phyloP scores from a whole-genome alignment of 805 yeast genomes.

The Saturnispora bothae region DNA sequence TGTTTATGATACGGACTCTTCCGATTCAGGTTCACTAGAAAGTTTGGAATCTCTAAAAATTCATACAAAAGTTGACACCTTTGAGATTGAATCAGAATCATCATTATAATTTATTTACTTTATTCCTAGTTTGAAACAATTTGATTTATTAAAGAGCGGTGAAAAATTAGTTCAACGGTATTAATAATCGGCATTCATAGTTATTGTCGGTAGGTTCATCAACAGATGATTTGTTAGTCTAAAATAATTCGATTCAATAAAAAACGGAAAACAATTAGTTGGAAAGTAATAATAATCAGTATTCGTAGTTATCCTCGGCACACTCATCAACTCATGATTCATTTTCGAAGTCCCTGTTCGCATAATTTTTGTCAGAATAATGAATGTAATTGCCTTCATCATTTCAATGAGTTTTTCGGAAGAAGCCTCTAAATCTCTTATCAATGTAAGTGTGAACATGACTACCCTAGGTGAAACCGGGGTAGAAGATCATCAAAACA shows the following conservation, averaged over 20 bases:
- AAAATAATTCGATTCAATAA: too few relatives aligned
- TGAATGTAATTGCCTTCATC: too few relatives aligned
- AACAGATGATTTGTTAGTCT: too few relatives aligned
- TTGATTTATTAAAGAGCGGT: background rate
- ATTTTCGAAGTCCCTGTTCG: too few relatives aligned
- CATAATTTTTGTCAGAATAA: too few relatives aligned
- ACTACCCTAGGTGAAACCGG: conserved; percentile 1
- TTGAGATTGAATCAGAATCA: background rate
- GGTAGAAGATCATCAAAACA: conserved; percentile 24
- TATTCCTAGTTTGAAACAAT: background rate
- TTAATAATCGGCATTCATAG: too few relatives aligned
- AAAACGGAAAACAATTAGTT: too few relatives aligned
- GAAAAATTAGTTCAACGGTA: background rate
- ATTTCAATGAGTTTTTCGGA: too few relatives aligned
- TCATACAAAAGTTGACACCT: background rate
- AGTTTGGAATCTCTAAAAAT: background rate
- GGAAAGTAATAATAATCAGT: too few relatives aligned
- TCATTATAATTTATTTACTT: background rate
- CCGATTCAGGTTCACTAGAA: background rate
- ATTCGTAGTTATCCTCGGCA: too few relatives aligned
- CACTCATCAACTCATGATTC: too few relatives aligned
- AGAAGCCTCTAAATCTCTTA: conserved; percentile 10
- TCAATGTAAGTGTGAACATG: conserved; percentile 14
- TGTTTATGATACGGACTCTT: background rate
- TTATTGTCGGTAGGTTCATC: too few relatives aligned